phyloP scores from a whole-genome alignment of 2,329 filamentous ascomycete genomes.

The Biscogniauxia marginata region DNA sequence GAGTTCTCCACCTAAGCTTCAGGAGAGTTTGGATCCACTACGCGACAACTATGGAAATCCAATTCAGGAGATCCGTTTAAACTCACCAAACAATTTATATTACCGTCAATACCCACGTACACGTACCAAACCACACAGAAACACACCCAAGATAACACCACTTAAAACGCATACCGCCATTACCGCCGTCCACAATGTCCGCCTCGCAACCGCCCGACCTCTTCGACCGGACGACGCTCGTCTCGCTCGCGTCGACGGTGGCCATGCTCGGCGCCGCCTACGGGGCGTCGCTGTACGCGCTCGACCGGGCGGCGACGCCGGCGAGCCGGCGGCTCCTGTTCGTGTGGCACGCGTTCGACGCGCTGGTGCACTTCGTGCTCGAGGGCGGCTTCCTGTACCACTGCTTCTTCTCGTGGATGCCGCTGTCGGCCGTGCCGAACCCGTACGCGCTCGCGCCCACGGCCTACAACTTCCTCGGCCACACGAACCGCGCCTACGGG shows the following conservation, averaged over 20 bases:
- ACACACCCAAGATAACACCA: not conserved
- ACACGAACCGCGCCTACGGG: slow-evolving; percentile 51
- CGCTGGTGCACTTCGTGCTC: slow-evolving; percentile 85
- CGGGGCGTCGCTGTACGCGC: slow-evolving; percentile 43
- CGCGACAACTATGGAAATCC: not conserved
- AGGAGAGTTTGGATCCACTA: not conserved
- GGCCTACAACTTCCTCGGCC: slow-evolving; percentile 52
- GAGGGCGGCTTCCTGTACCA: slow-evolving; percentile 92
- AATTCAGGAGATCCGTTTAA: not conserved
- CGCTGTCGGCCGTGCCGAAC: slow-evolving; percentile 35
- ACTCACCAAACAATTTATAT: not conserved
- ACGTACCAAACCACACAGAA: not conserved
- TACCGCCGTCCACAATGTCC: slow-evolving; percentile 25
- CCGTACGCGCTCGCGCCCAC: slow-evolving; percentile 44
- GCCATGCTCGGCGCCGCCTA: slow-evolving; percentile 53
- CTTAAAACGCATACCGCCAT: not conserved
- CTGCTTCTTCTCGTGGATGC: slow-evolving; percentile 72
- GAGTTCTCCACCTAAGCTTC: not conserved
- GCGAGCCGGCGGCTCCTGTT: slow-evolving; percentile 72
- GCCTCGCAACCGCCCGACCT: slow-evolving; percentile 49
- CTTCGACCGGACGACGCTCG: slow-evolving; percentile 59
- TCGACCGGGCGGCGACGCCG: slow-evolving; percentile 48
- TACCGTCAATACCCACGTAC: not conserved
- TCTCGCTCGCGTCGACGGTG: slow-evolving; percentile 56
- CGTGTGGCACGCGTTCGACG: slow-evolving; percentile 93